Conservation (phyloP, 1,284 basidiomycete genomes). For the Dichomitus squalens region DNA sequence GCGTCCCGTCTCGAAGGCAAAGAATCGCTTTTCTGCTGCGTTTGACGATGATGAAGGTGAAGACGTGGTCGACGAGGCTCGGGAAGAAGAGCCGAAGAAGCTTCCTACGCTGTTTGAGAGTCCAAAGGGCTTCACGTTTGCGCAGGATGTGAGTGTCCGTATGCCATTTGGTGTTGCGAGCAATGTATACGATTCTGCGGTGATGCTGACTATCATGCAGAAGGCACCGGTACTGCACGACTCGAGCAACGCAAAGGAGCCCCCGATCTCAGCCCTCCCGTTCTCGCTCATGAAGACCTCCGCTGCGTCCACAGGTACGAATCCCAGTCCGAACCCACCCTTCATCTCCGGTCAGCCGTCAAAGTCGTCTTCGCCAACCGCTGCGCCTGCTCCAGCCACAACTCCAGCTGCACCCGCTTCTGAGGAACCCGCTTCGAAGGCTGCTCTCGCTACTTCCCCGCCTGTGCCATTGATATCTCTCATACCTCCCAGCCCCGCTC, state of each 20-base stretch:
- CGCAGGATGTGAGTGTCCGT: conserved; percentile 53
- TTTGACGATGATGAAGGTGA: conserved; percentile 60
- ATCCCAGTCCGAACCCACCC: conserved; percentile 4
- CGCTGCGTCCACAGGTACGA: not conserved
- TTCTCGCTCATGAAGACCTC: conserved; percentile 58
- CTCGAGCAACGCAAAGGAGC: conserved; percentile 53
- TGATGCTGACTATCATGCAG: conserved; percentile 14
- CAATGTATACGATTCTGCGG: not conserved
- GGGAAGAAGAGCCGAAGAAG: conserved; percentile 54
- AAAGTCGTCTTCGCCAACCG: not conserved
- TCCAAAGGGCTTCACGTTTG: conserved; percentile 68
- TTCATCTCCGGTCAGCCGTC: conserved; percentile 7
- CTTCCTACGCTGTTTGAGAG: conserved; percentile 58
- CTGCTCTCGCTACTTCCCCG: conserved; percentile 13
- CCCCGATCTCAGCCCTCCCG: conserved; percentile 62
- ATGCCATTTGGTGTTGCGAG: not conserved
- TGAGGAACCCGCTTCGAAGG: not conserved
- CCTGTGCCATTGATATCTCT: conserved; percentile 29
- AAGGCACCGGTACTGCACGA: conserved; percentile 32
- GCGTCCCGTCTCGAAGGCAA: conserved; percentile 43
- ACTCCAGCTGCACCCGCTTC: not conserved
- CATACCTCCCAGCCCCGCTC: conserved; percentile 22
- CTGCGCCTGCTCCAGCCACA: conserved; percentile 6
- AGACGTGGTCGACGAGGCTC: conserved; percentile 37
- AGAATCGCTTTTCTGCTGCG: conserved; percentile 65